These are phyloP conservation scores for Casuarina glauca DNA, from an alignment of 306 rosid species.

Conservation along the genomic window DNA sequence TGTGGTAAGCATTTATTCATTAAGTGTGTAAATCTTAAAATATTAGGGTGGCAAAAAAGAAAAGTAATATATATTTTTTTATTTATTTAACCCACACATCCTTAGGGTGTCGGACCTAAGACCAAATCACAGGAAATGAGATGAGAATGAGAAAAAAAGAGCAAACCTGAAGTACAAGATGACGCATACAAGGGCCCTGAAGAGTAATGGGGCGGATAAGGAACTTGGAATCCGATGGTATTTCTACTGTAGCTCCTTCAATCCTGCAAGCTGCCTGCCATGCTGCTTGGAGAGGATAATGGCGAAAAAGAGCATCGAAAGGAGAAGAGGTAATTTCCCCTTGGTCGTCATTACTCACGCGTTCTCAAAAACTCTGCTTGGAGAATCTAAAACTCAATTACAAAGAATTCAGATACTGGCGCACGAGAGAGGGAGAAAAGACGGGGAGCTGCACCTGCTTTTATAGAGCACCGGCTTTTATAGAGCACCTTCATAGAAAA, in stretches of 20 bases:
- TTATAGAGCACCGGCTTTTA: constrained; percentile 12
- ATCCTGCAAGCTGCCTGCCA: constrained; percentile 83
- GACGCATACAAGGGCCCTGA: constrained; percentile 85
- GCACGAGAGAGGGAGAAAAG: neutral
- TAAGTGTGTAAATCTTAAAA: constrained; percentile 6
- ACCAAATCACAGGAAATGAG: neutral
- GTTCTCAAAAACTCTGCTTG: constrained; percentile 1
- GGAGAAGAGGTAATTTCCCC: constrained; percentile 32
- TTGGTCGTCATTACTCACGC: constrained; percentile 43
- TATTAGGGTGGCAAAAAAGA: neutral
- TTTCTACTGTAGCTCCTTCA: constrained; percentile 56
- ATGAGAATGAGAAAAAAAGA: neutral
- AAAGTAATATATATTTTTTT: neutral
- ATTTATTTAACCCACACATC: neutral
- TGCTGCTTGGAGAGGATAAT: constrained; percentile 57
- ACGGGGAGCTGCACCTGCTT: constrained; percentile 15
- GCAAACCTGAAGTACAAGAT: constrained; percentile 76
- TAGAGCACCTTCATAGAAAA: constrained; percentile 18
- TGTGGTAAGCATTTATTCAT: neutral
- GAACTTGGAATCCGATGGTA: constrained; percentile 63
- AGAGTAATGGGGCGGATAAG: constrained; percentile 68
- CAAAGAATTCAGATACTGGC: constrained; percentile 16
- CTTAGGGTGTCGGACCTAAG: neutral
- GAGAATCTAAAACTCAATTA: constrained; percentile 9
- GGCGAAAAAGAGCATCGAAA: constrained; percentile 37